Percentiles rank a stretch among this genome's conserved stretches.
These are phyloP conservation scores for Arthromyces matolae DNA, from an alignment of 768 basidiomycete genomes.

Conservation along the genomic window DNA sequence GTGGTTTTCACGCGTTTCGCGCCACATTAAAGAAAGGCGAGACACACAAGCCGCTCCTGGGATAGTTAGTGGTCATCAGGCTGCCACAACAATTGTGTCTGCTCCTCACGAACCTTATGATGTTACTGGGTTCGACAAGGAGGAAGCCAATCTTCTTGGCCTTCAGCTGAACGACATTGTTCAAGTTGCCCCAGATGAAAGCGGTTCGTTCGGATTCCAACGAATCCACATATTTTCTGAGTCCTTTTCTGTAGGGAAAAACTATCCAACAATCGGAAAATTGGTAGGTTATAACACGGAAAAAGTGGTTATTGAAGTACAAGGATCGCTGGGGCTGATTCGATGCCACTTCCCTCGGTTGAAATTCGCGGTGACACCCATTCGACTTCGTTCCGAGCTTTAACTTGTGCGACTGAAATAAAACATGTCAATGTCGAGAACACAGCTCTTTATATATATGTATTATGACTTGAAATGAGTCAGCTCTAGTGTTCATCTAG, in stretches of 20 bases:
- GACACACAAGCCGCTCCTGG: conserved; percentile 21
- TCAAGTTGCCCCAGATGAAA: conserved; percentile 44
- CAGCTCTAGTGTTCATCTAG: too few relatives aligned
- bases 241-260: conserved; percentile 25
- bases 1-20: conserved; percentile 46
- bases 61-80: conserved; percentile 36
- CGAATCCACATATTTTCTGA: too few relatives aligned
- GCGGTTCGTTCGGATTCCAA: conserved; percentile 28
- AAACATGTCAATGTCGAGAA: background rate
- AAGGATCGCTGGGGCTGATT: conserved; percentile 34
- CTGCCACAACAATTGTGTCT: conserved; percentile 38
- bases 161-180: conserved; percentile 37
- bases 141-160: conserved; percentile 40
- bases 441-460: too few relatives aligned
- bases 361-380: conserved; percentile 29
- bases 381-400: conserved; percentile 10
- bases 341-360: conserved; percentile 54
- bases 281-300: conserved; percentile 47
- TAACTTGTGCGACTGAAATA: background rate
- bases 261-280: conserved; percentile 44
- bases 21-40: conserved; percentile 28
- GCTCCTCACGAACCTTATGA: conserved; percentile 35
- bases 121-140: conserved; percentile 41
- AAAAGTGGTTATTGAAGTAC: conserved; percentile 46
- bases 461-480: too few relatives aligned